Evolutionary conservation across 257 asterid genomes (phyloP).

Genomic region (Henckelia pumila): DNA sequence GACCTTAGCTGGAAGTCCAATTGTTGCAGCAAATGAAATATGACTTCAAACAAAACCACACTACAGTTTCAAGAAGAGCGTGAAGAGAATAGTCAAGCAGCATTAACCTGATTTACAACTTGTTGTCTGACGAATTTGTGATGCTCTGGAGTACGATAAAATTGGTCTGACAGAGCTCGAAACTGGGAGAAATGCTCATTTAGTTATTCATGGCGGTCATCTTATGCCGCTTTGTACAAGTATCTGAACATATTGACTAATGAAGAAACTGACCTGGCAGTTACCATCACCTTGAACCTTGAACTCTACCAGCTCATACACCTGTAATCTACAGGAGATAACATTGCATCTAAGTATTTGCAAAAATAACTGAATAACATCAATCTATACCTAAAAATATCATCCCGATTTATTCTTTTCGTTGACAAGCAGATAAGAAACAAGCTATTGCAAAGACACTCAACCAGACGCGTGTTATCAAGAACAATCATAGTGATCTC

Average conservation of each 20-base stretch:
- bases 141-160: constrained; percentile 89
- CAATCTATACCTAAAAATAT: constrained; percentile 1
- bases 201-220: constrained; percentile 7
- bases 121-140: constrained; percentile 89
- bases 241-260: constrained; percentile 9
- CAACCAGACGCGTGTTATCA: not conserved
- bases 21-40: constrained; percentile 21
- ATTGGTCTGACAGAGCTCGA: constrained; percentile 91
- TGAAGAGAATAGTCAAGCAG: not conserved
- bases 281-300: constrained; percentile 96
- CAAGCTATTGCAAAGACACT: constrained; percentile 10
- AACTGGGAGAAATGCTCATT: constrained; percentile 45
- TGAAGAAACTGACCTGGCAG: constrained; percentile 69
- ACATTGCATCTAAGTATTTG: constrained; percentile 20
- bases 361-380: constrained; percentile 2
- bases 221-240: constrained; percentile 5
- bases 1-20: constrained; percentile 67
- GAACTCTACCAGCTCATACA: constrained; percentile 76
- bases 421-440: constrained; percentile 8
- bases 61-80: constrained; percentile 14
- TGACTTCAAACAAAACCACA: constrained; percentile 23
- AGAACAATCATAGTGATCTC: constrained; percentile 18
- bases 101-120: constrained; percentile 83
- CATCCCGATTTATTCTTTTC: constrained; percentile 13
- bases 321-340: constrained; percentile 60